These are phyloP conservation scores for Papiliotrema nemorosa DNA, from an alignment of 1,284 basidiomycete species.

Conservation along the genomic window DNA sequence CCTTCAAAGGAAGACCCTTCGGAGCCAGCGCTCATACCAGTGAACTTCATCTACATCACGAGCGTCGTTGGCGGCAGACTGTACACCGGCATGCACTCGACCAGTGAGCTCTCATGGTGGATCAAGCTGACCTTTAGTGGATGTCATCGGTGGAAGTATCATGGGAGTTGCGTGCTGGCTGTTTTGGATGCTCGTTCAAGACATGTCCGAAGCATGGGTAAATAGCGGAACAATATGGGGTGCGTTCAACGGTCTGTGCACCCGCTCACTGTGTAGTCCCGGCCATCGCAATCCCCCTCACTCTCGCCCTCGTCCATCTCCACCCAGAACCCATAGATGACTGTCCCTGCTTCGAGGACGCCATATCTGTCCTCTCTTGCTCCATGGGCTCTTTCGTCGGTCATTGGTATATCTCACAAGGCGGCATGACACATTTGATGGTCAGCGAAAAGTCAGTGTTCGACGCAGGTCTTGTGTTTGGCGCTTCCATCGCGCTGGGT, in stretches of 20 bases:
- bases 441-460: slow-evolving; percentile 5
- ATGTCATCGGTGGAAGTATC: slow-evolving; percentile 64
- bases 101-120: slow-evolving; percentile 20
- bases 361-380: slow-evolving; percentile 86
- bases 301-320: slow-evolving; percentile 72
- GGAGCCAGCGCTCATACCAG: slow-evolving; percentile 8
- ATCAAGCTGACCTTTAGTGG: slow-evolving; percentile 49
- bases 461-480: slow-evolving; percentile 3
- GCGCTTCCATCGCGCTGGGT: slow-evolving; percentile 50
- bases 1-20: background rate
- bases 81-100: slow-evolving; percentile 87
- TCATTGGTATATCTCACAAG: slow-evolving; percentile 57
- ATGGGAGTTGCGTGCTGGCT: slow-evolving; percentile 69
- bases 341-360: slow-evolving; percentile 97
- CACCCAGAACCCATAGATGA: slow-evolving; percentile 93
- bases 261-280: slow-evolving; percentile 56
- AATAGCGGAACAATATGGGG: slow-evolving; percentile 58
- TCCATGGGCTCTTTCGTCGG: slow-evolving; percentile 71
- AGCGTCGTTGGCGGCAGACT: slow-evolving; percentile 84
- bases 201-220: slow-evolving; percentile 47
- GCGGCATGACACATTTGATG: background rate
- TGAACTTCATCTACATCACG: slow-evolving; percentile 63
- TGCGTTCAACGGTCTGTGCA: slow-evolving; percentile 28
- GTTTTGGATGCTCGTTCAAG: slow-evolving; percentile 50
- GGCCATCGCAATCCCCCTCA: slow-evolving; percentile 60